A percentile compares a stretch with the other conserved stretches of the same genome.
phyloP scores from a whole-genome alignment of 805 yeast genomes.

The Metschnikowia colocasiae region DNA sequence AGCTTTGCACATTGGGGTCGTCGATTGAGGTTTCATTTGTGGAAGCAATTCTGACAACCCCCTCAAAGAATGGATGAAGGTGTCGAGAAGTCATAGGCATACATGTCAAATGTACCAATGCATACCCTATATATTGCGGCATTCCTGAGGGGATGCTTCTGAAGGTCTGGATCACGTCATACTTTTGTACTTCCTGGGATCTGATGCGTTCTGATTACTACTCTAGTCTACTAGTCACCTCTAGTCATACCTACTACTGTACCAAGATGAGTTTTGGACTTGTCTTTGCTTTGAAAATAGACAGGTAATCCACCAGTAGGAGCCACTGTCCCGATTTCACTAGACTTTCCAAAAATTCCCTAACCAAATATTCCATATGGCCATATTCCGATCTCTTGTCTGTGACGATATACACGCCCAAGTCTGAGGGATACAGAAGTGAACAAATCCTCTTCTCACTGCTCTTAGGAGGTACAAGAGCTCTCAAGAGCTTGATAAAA shows the following conservation, averaged over 20 bases:
- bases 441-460: conserved; percentile 15
- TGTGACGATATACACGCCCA: conserved; percentile 57
- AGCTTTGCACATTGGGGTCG: conserved; percentile 35
- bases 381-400: conserved; percentile 58
- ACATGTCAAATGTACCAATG: conserved; percentile 53
- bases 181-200: too few species aligned
- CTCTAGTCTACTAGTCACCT: too few species aligned
- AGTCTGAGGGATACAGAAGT: conserved; percentile 55
- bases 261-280: too few species aligned
- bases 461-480: conserved; percentile 30
- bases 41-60: conserved; percentile 47
- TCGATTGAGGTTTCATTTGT: conserved; percentile 33
- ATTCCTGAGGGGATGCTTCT: too few species aligned
- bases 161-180: too few species aligned
- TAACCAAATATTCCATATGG: conserved; percentile 73
- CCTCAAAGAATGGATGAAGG: conserved; percentile 56
- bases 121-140: conserved; percentile 46
- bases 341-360: conserved; percentile 58
- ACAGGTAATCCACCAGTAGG: too few species aligned
- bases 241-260: too few species aligned
- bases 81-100: conserved; percentile 56
- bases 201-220: too few species aligned
- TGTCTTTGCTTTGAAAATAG: too few species aligned
- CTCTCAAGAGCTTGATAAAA: conserved; percentile 52
- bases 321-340: conserved; percentile 30